Evolutionary conservation across 257 asterid species (phyloP), one percentile per base, ranked within the genome.

Genomic region (Solanum medicagineum): DNA sequence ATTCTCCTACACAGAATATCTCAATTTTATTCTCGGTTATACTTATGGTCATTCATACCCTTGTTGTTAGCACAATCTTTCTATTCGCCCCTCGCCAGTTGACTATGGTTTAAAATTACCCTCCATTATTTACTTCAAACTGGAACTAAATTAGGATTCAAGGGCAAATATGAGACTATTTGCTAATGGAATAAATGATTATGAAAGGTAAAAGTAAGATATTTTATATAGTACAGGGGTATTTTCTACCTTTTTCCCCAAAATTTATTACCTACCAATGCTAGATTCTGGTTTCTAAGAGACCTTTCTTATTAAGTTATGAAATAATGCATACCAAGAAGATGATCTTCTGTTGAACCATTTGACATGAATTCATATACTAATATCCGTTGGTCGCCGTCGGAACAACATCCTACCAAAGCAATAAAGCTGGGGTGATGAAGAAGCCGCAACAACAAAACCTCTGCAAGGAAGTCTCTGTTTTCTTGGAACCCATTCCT

Each of bases 271-370:
- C 40, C 19, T 54, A 54, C 20, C 59, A 54, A 54, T 54, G 20
- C 8, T 54, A 54, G 16, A 53, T 29, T 2, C 32, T 36, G 40
- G 40, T 3, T 4, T 36, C 6, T 36, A 4, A 36, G 6, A 36
- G 40, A 3, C 6, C 4, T 36, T 36, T 36, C 40, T 36, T 36
- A 36, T 29, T 29, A 29, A 36, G 40, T 36, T 36, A 3, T 36
- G 16, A 53, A 53, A 6, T 15, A n/a, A 22, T 26, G 73, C 91
- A 56, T 93, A 93, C 95, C 92, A 65, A 93, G 93, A 55, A 95
- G 95, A 83, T 93, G 98, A 86, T 93, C 93, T 81, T 93, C 97
- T 57, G 93, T 84, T n/a, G 97, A 92, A 20, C 98, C 97, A 81
- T 91, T 87, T 44, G 85, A 74, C 95, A 95, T 91, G 90, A 86